phyloP scores from a whole-genome alignment of 768 basidiomycete genomes.

The Fomitopsis pulvina region DNA sequence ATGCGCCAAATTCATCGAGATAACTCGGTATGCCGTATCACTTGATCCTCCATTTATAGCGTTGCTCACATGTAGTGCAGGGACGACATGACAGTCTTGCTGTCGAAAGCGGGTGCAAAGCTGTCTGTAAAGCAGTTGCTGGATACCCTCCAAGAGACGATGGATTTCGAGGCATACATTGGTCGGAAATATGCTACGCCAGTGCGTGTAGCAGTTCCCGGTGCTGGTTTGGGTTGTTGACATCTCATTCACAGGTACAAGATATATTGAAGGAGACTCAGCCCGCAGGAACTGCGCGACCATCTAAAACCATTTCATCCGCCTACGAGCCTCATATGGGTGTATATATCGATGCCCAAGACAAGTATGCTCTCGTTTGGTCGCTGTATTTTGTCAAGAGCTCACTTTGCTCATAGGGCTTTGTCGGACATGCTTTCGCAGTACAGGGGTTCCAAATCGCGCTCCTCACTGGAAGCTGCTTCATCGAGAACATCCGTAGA shows the following conservation, averaged over 20 bases:
- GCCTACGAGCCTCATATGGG: slow-evolving; percentile 90
- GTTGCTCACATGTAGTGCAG: slow-evolving; percentile 32
- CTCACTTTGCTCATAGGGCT: slow-evolving; percentile 44
- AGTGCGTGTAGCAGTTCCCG: slow-evolving; percentile 30
- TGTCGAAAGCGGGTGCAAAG: slow-evolving; percentile 70
- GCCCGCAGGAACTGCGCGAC: slow-evolving; percentile 40
- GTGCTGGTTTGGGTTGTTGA: not conserved
- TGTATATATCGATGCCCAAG: slow-evolving; percentile 94
- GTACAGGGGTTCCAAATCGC: slow-evolving; percentile 58
- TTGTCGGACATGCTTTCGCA: slow-evolving; percentile 86
- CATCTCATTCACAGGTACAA: slow-evolving; percentile 38
- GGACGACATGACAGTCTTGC: slow-evolving; percentile 74
- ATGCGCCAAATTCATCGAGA: slow-evolving; percentile 81
- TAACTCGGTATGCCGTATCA: slow-evolving; percentile 57
- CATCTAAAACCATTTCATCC: slow-evolving; percentile 68
- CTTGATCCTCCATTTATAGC: not conserved
- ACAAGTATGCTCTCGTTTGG: slow-evolving; percentile 51
- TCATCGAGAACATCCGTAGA: slow-evolving; percentile 34
- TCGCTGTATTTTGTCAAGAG: not conserved
- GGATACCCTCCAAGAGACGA: slow-evolving; percentile 79
- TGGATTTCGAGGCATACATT: slow-evolving; percentile 84
- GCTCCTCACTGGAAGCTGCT: slow-evolving; percentile 61
- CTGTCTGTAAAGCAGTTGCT: slow-evolving; percentile 75
- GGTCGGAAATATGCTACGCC: slow-evolving; percentile 76
- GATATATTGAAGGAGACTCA: slow-evolving; percentile 56